phyloP scores from a whole-genome alignment of 192 early-diverging fungal species.

The Pecoramyces ruminantium region DNA sequence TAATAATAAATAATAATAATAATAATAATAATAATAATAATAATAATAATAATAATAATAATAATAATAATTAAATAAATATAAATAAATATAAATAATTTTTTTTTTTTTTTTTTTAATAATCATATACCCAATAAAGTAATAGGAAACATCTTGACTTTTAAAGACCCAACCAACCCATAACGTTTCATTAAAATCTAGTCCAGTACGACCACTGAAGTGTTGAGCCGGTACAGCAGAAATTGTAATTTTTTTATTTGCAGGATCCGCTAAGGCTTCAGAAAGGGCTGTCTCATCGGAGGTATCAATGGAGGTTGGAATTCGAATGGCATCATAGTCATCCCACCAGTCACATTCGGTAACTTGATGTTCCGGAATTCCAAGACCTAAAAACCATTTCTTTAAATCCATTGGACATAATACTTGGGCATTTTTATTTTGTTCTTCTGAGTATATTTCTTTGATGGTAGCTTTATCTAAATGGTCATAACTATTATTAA shows the following conservation, averaged over 20 bases:
- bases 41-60: too few species aligned
- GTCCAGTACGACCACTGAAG: constrained; percentile 41
- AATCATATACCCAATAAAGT: neutral
- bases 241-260: neutral
- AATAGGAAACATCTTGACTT: neutral
- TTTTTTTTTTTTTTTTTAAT: too few species aligned
- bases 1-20: constrained; percentile 1
- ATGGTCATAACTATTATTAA: constrained; percentile 44
- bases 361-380: constrained; percentile 23
- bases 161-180: constrained; percentile 51
- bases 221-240: constrained; percentile 14
- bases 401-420: constrained; percentile 69
- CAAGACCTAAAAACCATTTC: constrained; percentile 30
- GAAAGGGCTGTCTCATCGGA: neutral
- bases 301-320: neutral
- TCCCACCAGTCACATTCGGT: constrained; percentile 67
- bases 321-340: constrained; percentile 13
- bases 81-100: too few species aligned
- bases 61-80: too few species aligned
- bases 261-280: too few species aligned
- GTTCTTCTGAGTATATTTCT: constrained; percentile 12
- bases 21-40: constrained; percentile 12
- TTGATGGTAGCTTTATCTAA: constrained; percentile 53
- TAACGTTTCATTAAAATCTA: constrained; percentile 54
- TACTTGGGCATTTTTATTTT: constrained; percentile 21